Percentiles rank a stretch among this genome's conserved stretches.
Evolutionary conservation across 495 filamentous ascomycete genomes (phyloP).

Genomic region (Astrothelium macrocarpum): DNA sequence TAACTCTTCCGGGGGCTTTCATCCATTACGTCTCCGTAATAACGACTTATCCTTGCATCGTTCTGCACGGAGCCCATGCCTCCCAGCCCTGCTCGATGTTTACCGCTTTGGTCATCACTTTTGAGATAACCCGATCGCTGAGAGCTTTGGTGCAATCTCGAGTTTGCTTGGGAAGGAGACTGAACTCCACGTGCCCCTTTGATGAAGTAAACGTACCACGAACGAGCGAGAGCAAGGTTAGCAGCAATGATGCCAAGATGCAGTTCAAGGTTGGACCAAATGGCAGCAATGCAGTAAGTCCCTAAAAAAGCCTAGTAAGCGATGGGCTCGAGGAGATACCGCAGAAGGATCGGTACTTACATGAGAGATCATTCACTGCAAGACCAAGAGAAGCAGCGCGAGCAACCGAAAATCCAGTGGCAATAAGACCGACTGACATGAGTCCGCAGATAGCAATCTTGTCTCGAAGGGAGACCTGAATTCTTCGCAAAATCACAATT

Average conservation of each 20-base stretch:
- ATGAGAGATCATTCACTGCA: conserved; percentile 1
- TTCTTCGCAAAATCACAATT: conserved; percentile 22
- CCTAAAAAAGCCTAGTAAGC: conserved; percentile 5
- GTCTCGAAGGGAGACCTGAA: conserved; percentile 16
- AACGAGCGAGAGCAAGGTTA: conserved; percentile 21
- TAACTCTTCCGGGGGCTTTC: background rate
- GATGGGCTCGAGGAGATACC: conserved; percentile 15
- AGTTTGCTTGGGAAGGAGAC: background rate
- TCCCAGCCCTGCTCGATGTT: background rate
- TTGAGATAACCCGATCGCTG: background rate
- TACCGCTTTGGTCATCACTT: background rate
- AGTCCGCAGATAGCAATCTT: conserved; percentile 21
- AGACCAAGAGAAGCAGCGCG: conserved; percentile 13
- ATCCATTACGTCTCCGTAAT: background rate
- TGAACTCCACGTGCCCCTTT: background rate
- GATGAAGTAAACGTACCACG: conserved; percentile 22
- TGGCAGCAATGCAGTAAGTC: conserved; percentile 24
- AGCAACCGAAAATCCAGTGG: background rate
- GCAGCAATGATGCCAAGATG: conserved; percentile 25
- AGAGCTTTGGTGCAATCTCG: background rate
- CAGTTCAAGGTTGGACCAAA: conserved; percentile 25
- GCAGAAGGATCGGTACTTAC: conserved; percentile 12
- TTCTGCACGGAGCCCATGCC: background rate
- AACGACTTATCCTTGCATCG: background rate
- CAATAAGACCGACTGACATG: conserved; percentile 12